Percentiles rank a stretch among this genome's conserved stretches.
phyloP scores from a whole-genome alignment of 495 filamentous ascomycete genomes.

The Pyrenula massariospora region DNA sequence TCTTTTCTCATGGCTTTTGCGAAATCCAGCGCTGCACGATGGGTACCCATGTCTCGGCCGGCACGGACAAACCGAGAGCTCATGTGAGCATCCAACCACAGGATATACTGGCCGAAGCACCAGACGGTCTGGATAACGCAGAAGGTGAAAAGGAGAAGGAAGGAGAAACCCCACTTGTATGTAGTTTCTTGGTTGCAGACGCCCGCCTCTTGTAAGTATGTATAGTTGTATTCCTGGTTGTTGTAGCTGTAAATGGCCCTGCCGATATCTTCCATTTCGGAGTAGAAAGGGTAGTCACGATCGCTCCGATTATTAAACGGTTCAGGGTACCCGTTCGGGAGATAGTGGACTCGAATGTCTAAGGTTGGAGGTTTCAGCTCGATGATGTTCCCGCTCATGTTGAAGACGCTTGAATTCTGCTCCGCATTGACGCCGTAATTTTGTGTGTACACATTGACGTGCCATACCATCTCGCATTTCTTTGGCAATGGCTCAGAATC shows the following conservation, averaged over 20 bases:
- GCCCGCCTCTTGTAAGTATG: conserved; percentile 3
- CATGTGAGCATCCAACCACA: conserved; percentile 8
- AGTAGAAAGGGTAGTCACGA: no score
- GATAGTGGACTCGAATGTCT: conserved; percentile 1
- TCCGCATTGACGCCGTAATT: background rate
- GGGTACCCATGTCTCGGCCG: conserved; percentile 4
- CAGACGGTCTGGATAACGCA: conserved; percentile 1
- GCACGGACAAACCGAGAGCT: conserved; percentile 3
- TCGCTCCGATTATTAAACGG: background rate
- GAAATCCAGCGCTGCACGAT: conserved; percentile 6
- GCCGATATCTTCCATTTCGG: background rate
- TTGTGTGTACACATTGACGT: background rate
- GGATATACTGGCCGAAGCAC: conserved; percentile 3
- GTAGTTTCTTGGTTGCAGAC: conserved; percentile 6
- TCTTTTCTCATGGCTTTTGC: conserved; percentile 7
- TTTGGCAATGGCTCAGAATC: background rate
- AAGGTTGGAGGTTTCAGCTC: conserved; percentile 2
- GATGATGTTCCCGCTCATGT: conserved; percentile 7
- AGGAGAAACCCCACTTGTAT: conserved; percentile 1
- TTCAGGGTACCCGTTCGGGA: background rate
- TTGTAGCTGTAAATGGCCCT: background rate
- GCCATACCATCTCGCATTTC: background rate
- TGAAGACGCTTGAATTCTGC: conserved; percentile 1
- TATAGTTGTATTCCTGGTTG: background rate
- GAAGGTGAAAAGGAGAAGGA: background rate